phyloP scores from a whole-genome alignment of 2,329 filamentous ascomycete species.

The Arthrobotrys iridis region DNA sequence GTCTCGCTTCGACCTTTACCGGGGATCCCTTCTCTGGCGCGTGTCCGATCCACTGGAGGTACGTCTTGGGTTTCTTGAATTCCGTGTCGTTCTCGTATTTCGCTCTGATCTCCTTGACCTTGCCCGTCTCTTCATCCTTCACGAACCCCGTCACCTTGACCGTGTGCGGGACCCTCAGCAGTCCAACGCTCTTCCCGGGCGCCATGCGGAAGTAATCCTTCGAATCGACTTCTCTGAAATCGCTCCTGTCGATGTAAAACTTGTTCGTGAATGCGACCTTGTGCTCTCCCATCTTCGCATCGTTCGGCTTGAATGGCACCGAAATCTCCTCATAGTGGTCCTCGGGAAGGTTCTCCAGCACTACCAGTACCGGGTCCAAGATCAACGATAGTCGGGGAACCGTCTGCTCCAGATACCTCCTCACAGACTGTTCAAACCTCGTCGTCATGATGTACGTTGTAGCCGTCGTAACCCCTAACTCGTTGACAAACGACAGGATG shows the following conservation, averaged over 20 bases:
- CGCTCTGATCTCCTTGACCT: conserved; percentile 74
- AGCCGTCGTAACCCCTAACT: conserved; percentile 87
- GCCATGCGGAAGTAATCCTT: conserved; percentile 81
- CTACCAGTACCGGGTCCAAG: conserved; percentile 82
- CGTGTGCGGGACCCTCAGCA: conserved; percentile 76
- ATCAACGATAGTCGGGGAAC: conserved; percentile 91
- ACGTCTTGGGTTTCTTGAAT: conserved; percentile 74
- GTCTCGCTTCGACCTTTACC: conserved; percentile 75
- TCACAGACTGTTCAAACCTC: conserved; percentile 85
- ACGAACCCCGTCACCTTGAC: conserved; percentile 75
- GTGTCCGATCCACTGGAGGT: conserved; percentile 88
- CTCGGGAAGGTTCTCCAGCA: conserved; percentile 80
- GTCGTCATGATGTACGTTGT: conserved; percentile 80
- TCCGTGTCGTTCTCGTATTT: conserved; percentile 76
- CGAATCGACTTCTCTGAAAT: conserved; percentile 78
- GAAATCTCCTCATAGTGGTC: conserved; percentile 73
- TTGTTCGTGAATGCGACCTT: conserved; percentile 75
- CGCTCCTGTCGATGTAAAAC: conserved; percentile 83
- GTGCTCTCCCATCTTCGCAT: conserved; percentile 73
- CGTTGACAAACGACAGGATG: conserved; percentile 87
- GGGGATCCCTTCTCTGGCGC: conserved; percentile 71
- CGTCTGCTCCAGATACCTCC: conserved; percentile 85
- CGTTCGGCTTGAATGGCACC: conserved; percentile 83
- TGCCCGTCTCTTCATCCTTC: conserved; percentile 72
- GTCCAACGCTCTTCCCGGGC: conserved; percentile 77